Conservation (phyloP, 345 rosid genomes). For the Crucihimalaya himalaica region DNA sequence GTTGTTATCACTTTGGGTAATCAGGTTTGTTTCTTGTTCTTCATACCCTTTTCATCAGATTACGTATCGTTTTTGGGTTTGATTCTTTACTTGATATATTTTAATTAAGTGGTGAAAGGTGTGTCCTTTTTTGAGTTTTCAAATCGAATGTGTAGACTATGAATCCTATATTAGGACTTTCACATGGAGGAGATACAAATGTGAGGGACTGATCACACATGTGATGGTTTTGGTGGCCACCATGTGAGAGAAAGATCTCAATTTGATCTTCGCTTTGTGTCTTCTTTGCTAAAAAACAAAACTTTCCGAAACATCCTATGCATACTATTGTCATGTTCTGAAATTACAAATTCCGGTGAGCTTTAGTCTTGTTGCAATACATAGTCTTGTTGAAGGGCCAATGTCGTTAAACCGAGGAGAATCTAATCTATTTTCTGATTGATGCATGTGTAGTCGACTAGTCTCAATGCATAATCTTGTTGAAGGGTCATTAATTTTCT, state of each 20-base stretch:
- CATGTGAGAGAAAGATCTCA: constrained; percentile 36
- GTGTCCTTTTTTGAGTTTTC: background rate
- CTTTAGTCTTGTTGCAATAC: background rate
- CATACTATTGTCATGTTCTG: background rate
- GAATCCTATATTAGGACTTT: background rate
- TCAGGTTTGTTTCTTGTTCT: constrained; percentile 41
- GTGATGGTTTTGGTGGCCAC: constrained; percentile 30
- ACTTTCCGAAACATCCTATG: background rate
- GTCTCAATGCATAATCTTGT: background rate
- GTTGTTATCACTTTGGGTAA: constrained; percentile 47
- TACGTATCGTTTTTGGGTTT: background rate
- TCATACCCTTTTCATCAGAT: background rate
- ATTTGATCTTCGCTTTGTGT: constrained; percentile 25
- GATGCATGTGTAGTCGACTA: background rate
- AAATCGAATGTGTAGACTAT: background rate
- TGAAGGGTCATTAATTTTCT: background rate
- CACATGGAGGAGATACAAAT: constrained; percentile 31
- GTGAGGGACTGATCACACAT: constrained; percentile 23
- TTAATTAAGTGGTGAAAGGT: background rate
- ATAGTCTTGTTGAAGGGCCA: background rate
- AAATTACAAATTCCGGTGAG: background rate
- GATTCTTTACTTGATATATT: too few relatives aligned
- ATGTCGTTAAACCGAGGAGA: background rate
- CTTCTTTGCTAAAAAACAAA: constrained; percentile 24
- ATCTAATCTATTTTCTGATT: background rate